phyloP scores from a whole-genome alignment of 768 basidiomycete genomes.

The Suillus plorans region DNA sequence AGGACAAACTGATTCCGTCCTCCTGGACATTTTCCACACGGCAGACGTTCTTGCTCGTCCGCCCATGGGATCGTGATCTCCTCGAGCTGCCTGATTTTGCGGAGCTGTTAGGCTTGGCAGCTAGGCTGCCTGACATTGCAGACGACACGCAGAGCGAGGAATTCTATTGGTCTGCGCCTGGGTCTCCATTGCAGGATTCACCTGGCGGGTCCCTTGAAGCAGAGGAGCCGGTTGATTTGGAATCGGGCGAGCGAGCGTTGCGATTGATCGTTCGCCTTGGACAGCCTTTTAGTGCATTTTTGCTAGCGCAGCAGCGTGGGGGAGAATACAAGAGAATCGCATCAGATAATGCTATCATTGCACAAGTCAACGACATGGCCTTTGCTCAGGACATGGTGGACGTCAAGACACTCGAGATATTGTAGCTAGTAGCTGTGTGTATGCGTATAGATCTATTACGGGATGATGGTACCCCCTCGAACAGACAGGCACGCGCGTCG shows the following conservation, averaged over 20 bases:
- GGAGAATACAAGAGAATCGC: neutral
- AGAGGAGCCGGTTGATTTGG: neutral
- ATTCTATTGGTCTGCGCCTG: neutral
- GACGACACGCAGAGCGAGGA: neutral
- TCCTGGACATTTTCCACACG: neutral
- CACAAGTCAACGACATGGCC: neutral
- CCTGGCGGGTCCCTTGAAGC: neutral
- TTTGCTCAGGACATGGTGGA: neutral
- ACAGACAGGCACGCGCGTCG: too few relatives aligned
- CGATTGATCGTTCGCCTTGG: neutral
- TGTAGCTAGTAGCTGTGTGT: neutral
- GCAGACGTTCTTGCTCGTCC: neutral
- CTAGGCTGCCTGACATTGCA: neutral
- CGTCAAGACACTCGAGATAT: neutral
- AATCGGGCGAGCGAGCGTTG: neutral
- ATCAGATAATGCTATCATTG: neutral
- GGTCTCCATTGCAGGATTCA: neutral
- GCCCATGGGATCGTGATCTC: neutral
- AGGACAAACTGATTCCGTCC: neutral
- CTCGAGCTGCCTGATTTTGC: neutral
- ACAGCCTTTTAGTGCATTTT: neutral
- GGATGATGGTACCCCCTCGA: too few relatives aligned
- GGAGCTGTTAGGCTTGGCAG: neutral
- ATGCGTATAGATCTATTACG: too few relatives aligned
- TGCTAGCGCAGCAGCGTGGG: neutral